A percentile compares a stretch with the other conserved stretches of the same genome.
phyloP scores from a whole-genome alignment of 305 asterid genomes.

The Plantago lanceolata region DNA sequence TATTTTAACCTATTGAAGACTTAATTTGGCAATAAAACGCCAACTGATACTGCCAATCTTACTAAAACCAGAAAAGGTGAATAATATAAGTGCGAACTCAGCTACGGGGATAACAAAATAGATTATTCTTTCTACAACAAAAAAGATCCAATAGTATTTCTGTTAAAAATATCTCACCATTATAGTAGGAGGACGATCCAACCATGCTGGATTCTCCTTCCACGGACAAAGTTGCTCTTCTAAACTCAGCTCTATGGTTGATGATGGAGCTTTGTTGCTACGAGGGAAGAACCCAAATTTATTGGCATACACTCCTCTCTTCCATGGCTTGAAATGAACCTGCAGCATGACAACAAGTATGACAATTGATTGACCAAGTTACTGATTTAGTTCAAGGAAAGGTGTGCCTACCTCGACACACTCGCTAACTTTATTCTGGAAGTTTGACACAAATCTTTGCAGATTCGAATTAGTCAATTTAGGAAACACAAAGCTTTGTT shows the following conservation, averaged over 20 bases:
- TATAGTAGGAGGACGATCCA: slow-evolving; percentile 54
- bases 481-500: slow-evolving; percentile 23
- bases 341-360: slow-evolving; percentile 26
- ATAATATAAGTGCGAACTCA: not conserved
- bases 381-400: slow-evolving; percentile 21
- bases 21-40: too few relatives aligned
- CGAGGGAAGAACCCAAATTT: slow-evolving; percentile 24
- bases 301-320: slow-evolving; percentile 23
- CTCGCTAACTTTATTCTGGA: slow-evolving; percentile 42
- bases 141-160: not conserved
- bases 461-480: slow-evolving; percentile 31
- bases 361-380: slow-evolving; percentile 3
- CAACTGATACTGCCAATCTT: too few relatives aligned
- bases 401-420: slow-evolving; percentile 37
- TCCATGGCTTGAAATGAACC: slow-evolving; percentile 37
- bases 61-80: not conserved
- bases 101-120: not conserved
- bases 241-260: slow-evolving; percentile 36
- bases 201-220: slow-evolving; percentile 74
- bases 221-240: slow-evolving; percentile 69
- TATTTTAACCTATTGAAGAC: too few relatives aligned
- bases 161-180: slow-evolving; percentile 35
- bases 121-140: not conserved
- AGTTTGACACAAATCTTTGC: slow-evolving; percentile 35
- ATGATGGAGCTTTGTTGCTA: slow-evolving; percentile 29